A percentile compares a stretch with the other conserved stretches of the same genome.
Conservation (phyloP, 805 yeast genomes). For the Starmera dryadoides region DNA sequence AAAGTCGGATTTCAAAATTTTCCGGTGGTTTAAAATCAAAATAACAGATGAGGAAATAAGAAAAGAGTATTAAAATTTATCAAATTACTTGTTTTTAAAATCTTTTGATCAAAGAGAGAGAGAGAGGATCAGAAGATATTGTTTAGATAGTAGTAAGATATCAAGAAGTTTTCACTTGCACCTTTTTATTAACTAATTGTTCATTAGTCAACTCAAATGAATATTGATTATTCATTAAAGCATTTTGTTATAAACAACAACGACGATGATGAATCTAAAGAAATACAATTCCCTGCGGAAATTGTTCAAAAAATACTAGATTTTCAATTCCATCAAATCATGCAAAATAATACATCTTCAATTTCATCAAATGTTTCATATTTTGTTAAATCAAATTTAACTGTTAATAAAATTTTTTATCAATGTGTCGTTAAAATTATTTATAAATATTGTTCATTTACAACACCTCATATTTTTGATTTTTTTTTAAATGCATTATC, state of each 20-base stretch:
- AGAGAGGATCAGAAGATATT: neutral
- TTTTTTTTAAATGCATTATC: constrained; percentile 53
- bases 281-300: constrained; percentile 41
- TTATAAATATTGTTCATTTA: constrained; percentile 64
- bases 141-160: too few relatives aligned
- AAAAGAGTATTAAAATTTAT: too few relatives aligned
- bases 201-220: neutral
- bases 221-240: constrained; percentile 5
- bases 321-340: constrained; percentile 42
- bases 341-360: constrained; percentile 42
- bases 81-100: too few relatives aligned
- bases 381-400: constrained; percentile 44
- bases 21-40: too few relatives aligned
- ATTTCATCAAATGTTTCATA: constrained; percentile 43
- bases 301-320: constrained; percentile 48
- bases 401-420: constrained; percentile 52
- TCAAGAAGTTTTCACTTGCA: too few relatives aligned
- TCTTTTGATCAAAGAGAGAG: neutral
- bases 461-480: constrained; percentile 76
- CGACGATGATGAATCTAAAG: constrained; percentile 3
- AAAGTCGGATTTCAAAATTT: too few relatives aligned
- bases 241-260: neutral
- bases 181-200: neutral
- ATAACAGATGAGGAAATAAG: too few relatives aligned
- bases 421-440: constrained; percentile 49